These are phyloP conservation scores for Discostella stelligera DNA, from an alignment of 352 stramenopile species.

Conservation along the genomic window DNA sequence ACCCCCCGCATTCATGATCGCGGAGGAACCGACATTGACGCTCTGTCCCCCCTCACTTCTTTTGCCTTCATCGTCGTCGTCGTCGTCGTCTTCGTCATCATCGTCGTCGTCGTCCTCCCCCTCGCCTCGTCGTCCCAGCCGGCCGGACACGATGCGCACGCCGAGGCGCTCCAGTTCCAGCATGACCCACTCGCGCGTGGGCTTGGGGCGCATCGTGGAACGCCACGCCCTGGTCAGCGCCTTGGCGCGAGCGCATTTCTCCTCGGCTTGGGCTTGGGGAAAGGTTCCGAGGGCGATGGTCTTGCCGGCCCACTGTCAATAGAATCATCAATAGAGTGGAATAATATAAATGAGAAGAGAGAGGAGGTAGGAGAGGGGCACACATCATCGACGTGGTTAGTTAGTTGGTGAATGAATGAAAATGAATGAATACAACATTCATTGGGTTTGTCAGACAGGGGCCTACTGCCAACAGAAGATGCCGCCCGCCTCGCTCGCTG, in stretches of 20 bases:
- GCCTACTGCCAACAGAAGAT: too few species aligned
- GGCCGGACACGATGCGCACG: slow-evolving; percentile 74
- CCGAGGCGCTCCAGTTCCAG: slow-evolving; percentile 76
- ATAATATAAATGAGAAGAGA: background rate
- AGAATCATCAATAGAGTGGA: background rate
- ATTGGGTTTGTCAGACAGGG: too few species aligned
- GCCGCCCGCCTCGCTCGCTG: too few species aligned
- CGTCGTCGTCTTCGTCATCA: slow-evolving; percentile 9
- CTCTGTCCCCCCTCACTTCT: background rate
- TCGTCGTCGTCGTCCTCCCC: slow-evolving; percentile 61
- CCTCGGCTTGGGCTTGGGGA: slow-evolving; percentile 74
- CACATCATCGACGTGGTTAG: too few species aligned
- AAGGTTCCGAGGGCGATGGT: slow-evolving; percentile 84
- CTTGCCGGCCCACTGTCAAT: slow-evolving; percentile 77
- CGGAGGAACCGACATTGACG: background rate
- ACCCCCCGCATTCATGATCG: background rate
- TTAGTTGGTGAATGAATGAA: too few species aligned
- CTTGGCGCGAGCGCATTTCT: slow-evolving; percentile 82
- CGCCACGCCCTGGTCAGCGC: slow-evolving; percentile 78
- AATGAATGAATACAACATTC: too few species aligned
- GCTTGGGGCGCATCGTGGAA: slow-evolving; percentile 82
- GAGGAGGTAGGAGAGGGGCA: too few species aligned
- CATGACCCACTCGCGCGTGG: slow-evolving; percentile 83
- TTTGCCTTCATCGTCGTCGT: background rate
- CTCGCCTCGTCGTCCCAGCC: slow-evolving; percentile 62